Evolutionary conservation across 352 stramenopile species (phyloP).

Genomic region (Phytophthora colocasiae): DNA sequence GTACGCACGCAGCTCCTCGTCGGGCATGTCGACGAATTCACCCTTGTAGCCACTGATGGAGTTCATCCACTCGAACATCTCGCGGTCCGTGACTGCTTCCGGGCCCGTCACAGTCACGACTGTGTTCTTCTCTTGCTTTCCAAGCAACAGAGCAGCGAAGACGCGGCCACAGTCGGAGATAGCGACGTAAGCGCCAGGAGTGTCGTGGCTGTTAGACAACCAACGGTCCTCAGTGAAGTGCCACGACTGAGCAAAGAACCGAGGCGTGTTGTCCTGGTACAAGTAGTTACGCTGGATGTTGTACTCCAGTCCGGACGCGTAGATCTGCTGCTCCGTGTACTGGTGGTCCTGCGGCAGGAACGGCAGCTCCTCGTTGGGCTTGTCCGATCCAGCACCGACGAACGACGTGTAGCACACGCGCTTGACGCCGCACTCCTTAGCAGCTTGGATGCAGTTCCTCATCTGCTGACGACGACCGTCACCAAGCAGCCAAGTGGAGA

Average conservation of each 20-base stretch:
- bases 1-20: slow-evolving; percentile 32
- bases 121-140: slow-evolving; percentile 27
- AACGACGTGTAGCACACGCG: slow-evolving; percentile 45
- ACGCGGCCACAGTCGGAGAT: slow-evolving; percentile 32
- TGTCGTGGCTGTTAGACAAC: slow-evolving; percentile 37
- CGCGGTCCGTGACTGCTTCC: slow-evolving; percentile 20
- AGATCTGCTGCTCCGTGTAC: slow-evolving; percentile 27
- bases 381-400: slow-evolving; percentile 24
- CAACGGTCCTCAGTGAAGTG: slow-evolving; percentile 42
- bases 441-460: slow-evolving; percentile 25
- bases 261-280: slow-evolving; percentile 46
- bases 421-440: slow-evolving; percentile 34
- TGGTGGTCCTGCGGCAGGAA: slow-evolving; percentile 44
- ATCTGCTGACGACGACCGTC: slow-evolving; percentile 28
- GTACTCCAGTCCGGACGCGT: slow-evolving; percentile 33
- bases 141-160: slow-evolving; percentile 33
- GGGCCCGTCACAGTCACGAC: slow-evolving; percentile 35
- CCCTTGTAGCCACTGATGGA: slow-evolving; percentile 31
- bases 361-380: slow-evolving; percentile 34
- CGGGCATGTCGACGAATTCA: slow-evolving; percentile 36
- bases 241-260: slow-evolving; percentile 29
- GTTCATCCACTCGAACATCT: slow-evolving; percentile 38
- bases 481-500: slow-evolving; percentile 36
- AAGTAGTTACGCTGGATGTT: slow-evolving; percentile 48
- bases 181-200: slow-evolving; percentile 33